A percentile compares a stretch with the other conserved stretches of the same genome.
Conservation (phyloP, 169 alveolate genomes). For the Babesia divergens region DNA sequence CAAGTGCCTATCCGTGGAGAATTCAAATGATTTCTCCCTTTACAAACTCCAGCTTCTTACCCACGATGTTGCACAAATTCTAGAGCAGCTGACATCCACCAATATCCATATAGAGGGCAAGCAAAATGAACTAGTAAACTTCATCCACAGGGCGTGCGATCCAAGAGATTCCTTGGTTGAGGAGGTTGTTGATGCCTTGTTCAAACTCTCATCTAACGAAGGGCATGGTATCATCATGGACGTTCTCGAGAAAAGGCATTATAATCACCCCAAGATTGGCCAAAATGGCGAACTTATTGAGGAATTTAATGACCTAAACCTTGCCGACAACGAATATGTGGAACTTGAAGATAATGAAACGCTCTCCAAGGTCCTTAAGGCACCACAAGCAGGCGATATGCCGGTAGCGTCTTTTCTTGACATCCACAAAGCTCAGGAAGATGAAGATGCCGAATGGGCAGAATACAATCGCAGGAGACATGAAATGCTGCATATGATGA, state of each 20-base stretch:
- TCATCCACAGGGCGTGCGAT: constrained; percentile 44
- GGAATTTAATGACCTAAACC: background rate
- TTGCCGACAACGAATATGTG: constrained; percentile 6
- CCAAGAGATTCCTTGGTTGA: constrained; percentile 33
- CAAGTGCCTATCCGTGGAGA: constrained; percentile 49
- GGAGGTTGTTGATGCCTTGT: constrained; percentile 20
- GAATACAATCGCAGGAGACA: background rate
- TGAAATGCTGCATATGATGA: background rate
- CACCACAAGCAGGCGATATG: background rate
- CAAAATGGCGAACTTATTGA: constrained; percentile 22
- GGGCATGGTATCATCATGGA: constrained; percentile 46
- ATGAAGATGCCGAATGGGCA: background rate
- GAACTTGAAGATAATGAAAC: constrained; percentile 22
- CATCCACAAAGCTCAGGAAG: background rate
- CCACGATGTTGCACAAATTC: constrained; percentile 27
- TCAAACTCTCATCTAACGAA: constrained; percentile 40
- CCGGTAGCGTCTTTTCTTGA: constrained; percentile 42
- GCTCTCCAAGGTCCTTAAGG: constrained; percentile 2
- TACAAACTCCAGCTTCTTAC: constrained; percentile 40
- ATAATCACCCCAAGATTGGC: constrained; percentile 24
- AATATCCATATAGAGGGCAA: constrained; percentile 20
- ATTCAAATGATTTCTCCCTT: constrained; percentile 50
- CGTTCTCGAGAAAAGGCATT: constrained; percentile 19
- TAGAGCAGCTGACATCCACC: constrained; percentile 22
- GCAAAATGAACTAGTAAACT: background rate